Evolutionary conservation across 106 monocot species (phyloP).

Genomic region (Vanilla planifolia): DNA sequence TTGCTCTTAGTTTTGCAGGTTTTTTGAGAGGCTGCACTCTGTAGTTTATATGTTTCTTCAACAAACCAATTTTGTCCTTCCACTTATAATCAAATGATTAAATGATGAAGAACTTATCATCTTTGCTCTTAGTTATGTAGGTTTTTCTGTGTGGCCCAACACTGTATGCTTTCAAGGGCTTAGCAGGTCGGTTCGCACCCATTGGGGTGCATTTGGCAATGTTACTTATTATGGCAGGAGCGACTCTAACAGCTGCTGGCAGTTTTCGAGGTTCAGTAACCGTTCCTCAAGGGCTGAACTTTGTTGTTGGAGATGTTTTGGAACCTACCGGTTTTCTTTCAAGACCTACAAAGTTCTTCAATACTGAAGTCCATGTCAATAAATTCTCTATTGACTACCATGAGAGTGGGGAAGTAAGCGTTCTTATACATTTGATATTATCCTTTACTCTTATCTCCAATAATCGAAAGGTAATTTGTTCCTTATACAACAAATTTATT

Average conservation of each 20-base stretch:
- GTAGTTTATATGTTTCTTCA: too few relatives aligned
- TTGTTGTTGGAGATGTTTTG: slow-evolving; percentile 94
- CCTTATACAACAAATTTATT: too few relatives aligned
- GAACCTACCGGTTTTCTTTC: slow-evolving; percentile 76
- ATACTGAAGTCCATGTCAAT: slow-evolving; percentile 95
- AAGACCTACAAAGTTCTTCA: slow-evolving; percentile 41
- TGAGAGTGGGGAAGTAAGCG: slow-evolving; percentile 86
- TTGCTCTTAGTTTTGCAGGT: slow-evolving; percentile 32
- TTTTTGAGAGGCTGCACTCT: slow-evolving; percentile 65
- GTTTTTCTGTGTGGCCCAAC: slow-evolving; percentile 79
- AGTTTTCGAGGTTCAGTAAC: slow-evolving; percentile 84
- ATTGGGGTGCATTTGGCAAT: slow-evolving; percentile 93
- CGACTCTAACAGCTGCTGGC: slow-evolving; percentile 73
- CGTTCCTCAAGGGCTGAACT: slow-evolving; percentile 92
- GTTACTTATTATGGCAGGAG: slow-evolving; percentile 91
- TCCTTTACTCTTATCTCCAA: neutral
- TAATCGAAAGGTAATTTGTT: too few relatives aligned
- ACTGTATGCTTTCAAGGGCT: slow-evolving; percentile 89
- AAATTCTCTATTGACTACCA: slow-evolving; percentile 95
- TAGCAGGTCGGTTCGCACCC: slow-evolving; percentile 91
- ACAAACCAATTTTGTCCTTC: neutral
- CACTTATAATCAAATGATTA: neutral
- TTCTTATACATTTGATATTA: neutral
- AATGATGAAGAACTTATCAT: slow-evolving; percentile 3
- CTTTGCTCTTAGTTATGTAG: slow-evolving; percentile 18